Percentiles rank a stretch among this genome's conserved stretches.
Evolutionary conservation across 1,139 yeast species (phyloP).

Genomic region (Saccharomyces hybrid): DNA sequence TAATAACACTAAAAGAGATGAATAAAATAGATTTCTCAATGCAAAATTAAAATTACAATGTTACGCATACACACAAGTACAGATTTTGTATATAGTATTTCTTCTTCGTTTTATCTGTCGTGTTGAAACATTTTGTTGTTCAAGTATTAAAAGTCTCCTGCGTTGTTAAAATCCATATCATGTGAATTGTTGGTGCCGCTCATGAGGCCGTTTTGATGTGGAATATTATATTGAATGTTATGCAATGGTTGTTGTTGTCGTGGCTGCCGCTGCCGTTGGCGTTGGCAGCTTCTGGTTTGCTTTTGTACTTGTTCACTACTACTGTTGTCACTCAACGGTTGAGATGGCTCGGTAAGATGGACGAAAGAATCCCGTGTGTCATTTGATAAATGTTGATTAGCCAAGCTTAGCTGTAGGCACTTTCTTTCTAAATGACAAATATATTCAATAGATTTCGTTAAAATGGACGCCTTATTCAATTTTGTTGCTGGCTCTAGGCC

Average conservation of each 20-base stretch:
- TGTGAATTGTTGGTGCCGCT: not conserved
- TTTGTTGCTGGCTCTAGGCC: slow-evolving; percentile 85
- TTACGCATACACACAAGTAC: not conserved
- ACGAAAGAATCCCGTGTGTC: not conserved
- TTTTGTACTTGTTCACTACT: not conserved
- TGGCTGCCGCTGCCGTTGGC: slow-evolving; percentile 8
- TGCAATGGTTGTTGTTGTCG: slow-evolving; percentile 14
- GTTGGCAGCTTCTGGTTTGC: slow-evolving; percentile 1
- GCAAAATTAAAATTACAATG: not conserved
- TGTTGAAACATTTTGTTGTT: not conserved
- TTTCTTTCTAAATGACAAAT: slow-evolving; percentile 73
- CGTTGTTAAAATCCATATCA: not conserved
- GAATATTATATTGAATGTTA: slow-evolving; percentile 4
- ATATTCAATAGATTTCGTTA: slow-evolving; percentile 85
- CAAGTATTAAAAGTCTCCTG: not conserved
- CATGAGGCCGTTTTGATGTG: slow-evolving; percentile 1
- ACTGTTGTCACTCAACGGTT: not conserved
- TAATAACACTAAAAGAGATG: not conserved
- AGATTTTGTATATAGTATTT: not conserved
- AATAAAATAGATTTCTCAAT: not conserved
- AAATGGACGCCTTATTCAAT: slow-evolving; percentile 80
- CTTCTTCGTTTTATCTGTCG: not conserved
- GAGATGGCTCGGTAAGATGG: not conserved
- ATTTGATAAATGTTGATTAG: not conserved
- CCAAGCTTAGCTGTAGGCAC: slow-evolving; percentile 32